phyloP scores from a whole-genome alignment of 257 asterid genomes.

The Rauvolfia tetraphylla region DNA sequence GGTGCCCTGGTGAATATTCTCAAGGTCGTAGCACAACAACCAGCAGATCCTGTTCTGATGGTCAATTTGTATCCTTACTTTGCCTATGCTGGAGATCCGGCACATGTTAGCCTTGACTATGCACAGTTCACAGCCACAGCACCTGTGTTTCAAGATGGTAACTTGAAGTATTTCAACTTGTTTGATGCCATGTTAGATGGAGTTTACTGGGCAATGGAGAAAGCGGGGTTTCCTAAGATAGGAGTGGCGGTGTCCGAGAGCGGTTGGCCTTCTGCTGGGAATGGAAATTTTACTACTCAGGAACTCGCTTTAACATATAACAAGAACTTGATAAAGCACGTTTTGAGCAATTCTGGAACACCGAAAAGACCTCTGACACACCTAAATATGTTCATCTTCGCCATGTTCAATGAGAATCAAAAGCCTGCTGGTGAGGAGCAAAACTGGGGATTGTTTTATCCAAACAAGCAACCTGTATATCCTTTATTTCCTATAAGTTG shows the following conservation, averaged over 20 bases:
- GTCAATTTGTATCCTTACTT: conserved; percentile 46
- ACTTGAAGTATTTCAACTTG: conserved; percentile 23
- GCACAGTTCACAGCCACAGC: conserved; percentile 24
- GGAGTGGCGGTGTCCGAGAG: conserved; percentile 35
- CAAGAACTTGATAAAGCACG: not conserved
- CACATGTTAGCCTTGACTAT: conserved; percentile 3
- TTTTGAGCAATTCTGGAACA: not conserved
- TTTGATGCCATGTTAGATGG: conserved; percentile 45
- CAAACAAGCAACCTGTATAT: not conserved
- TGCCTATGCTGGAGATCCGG: conserved; percentile 2
- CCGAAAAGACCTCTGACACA: conserved; percentile 9
- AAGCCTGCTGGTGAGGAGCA: conserved; percentile 15
- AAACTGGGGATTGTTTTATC: conserved; percentile 22
- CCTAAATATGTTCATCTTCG: conserved; percentile 19
- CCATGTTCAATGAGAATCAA: conserved; percentile 24
- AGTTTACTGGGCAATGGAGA: conserved; percentile 36
- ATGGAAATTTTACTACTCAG: conserved; percentile 11
- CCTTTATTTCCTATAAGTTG: not conserved
- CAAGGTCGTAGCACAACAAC: not conserved
- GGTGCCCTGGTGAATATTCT: not conserved
- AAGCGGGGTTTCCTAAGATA: conserved; percentile 23
- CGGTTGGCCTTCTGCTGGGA: conserved; percentile 39
- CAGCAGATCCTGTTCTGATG: conserved; percentile 24
- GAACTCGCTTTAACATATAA: conserved; percentile 21
- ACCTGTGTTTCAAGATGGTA: conserved; percentile 3